phyloP scores from a whole-genome alignment of 345 rosid genomes.

The Raphanus sativus region DNA sequence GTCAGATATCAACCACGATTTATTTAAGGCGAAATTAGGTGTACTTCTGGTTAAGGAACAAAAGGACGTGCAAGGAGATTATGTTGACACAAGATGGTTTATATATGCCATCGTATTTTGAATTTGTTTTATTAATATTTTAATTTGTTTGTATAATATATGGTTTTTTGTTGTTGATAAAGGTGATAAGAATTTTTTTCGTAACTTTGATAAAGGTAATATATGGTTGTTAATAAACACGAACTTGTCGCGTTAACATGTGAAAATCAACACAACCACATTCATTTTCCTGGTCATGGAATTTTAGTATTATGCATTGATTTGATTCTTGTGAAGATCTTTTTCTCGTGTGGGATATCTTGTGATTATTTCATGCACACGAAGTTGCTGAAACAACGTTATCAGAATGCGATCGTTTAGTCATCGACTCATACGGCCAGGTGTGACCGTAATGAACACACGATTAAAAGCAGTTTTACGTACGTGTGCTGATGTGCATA shows the following conservation, averaged over 20 bases:
- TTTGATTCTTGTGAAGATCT: constrained; percentile 8
- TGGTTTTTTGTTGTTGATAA: neutral
- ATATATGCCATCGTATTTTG: neutral
- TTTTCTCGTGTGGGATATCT: neutral
- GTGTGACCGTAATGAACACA: neutral
- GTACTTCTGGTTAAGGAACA: constrained; percentile 22
- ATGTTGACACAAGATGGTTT: constrained; percentile 21
- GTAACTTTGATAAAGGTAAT: neutral
- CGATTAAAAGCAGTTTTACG: neutral
- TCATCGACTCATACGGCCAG: neutral
- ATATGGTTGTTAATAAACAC: neutral
- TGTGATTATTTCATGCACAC: constrained; percentile 15
- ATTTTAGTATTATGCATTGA: neutral
- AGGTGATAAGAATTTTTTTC: too few species aligned
- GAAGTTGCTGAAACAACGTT: constrained; percentile 8
- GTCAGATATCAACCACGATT: constrained; percentile 1
- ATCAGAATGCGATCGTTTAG: neutral
- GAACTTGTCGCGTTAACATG: constrained; percentile 11
- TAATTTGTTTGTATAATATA: neutral
- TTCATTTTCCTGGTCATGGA: neutral
- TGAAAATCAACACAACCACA: constrained; percentile 13
- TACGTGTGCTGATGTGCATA: neutral
- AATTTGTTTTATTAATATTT: neutral
- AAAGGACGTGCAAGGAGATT: neutral
- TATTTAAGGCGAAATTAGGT: constrained; percentile 19